A percentile compares a stretch with the other conserved stretches of the same genome.
These are phyloP conservation scores for Leccinum pallidistipes DNA, from an alignment of 1,284 basidiomycete genomes.

Conservation along the genomic window DNA sequence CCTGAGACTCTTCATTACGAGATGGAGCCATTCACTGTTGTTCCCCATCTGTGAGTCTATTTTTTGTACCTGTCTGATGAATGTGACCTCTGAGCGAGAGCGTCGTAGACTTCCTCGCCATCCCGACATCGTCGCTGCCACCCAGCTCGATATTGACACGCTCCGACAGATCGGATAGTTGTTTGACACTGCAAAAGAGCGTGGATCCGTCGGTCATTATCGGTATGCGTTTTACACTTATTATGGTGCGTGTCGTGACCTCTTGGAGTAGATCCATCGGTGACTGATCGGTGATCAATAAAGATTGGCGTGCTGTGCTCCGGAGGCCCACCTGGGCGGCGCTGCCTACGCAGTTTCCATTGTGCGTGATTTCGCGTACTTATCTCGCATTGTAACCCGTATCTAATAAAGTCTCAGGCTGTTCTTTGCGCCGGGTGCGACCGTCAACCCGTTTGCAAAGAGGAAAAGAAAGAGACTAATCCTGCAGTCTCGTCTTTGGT, in stretches of 20 bases:
- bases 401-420: slow-evolving; percentile 42
- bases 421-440: slow-evolving; percentile 54
- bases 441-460: slow-evolving; percentile 34
- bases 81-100: neutral
- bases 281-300: neutral
- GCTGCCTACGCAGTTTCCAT: slow-evolving; percentile 78
- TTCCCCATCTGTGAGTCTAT: slow-evolving; percentile 81
- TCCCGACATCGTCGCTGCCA: slow-evolving; percentile 72
- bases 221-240: slow-evolving; percentile 83
- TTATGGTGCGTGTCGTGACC: slow-evolving; percentile 52
- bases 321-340: slow-evolving; percentile 72
- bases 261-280: neutral
- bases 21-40: slow-evolving; percentile 85
- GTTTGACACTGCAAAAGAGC: slow-evolving; percentile 65
- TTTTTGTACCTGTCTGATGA: neutral
- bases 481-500: slow-evolving; percentile 25
- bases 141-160: slow-evolving; percentile 58
- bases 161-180: slow-evolving; percentile 81
- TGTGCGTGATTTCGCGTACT: slow-evolving; percentile 42
- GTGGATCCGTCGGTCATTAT: slow-evolving; percentile 55
- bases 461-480: slow-evolving; percentile 35
- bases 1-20: slow-evolving; percentile 79
- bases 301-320: slow-evolving; percentile 40
- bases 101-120: slow-evolving; percentile 76
- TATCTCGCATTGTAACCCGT: slow-evolving; percentile 1